phyloP scores from a whole-genome alignment of 1,139 yeast species.

The Lipomyces yarrowii region DNA sequence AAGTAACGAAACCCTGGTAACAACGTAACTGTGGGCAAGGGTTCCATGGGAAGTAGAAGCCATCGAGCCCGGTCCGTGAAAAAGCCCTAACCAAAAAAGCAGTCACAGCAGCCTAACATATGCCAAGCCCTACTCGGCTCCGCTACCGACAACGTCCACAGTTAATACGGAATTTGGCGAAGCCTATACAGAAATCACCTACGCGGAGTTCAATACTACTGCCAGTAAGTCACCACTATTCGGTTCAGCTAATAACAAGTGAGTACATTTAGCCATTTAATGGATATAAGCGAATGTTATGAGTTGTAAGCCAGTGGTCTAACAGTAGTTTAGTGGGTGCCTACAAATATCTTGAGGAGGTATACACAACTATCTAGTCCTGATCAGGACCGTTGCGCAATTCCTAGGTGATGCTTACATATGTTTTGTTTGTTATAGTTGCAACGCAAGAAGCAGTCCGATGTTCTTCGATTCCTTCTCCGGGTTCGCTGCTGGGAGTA shows the following conservation, averaged over 20 bases:
- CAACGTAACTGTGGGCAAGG: too few relatives aligned
- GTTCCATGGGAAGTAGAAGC: too few relatives aligned
- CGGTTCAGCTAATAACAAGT: constrained; percentile 18
- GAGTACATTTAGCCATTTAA: background rate
- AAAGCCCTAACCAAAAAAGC: background rate
- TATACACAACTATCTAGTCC: background rate
- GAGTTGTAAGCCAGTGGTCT: background rate
- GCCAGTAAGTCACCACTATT: background rate
- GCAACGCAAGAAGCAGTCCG: constrained; percentile 99
- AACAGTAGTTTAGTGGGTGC: constrained; percentile 75
- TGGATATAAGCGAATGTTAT: background rate
- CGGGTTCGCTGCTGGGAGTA: constrained; percentile 99
- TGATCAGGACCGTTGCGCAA: background rate
- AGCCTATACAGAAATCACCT: background rate
- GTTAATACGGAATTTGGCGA: background rate
- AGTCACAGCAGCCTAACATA: background rate
- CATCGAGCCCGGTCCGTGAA: too few relatives aligned
- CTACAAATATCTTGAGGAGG: constrained; percentile 97
- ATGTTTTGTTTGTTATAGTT: constrained; percentile 45
- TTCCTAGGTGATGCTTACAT: background rate
- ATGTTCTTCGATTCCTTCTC: constrained; percentile 96
- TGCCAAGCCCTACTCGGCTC: background rate
- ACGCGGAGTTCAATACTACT: background rate
- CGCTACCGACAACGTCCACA: background rate
- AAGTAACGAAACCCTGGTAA: too few relatives aligned